Base-by-base conservation (phyloP, 164 flowering plant species). In the Saururus chinensis region DNA sequence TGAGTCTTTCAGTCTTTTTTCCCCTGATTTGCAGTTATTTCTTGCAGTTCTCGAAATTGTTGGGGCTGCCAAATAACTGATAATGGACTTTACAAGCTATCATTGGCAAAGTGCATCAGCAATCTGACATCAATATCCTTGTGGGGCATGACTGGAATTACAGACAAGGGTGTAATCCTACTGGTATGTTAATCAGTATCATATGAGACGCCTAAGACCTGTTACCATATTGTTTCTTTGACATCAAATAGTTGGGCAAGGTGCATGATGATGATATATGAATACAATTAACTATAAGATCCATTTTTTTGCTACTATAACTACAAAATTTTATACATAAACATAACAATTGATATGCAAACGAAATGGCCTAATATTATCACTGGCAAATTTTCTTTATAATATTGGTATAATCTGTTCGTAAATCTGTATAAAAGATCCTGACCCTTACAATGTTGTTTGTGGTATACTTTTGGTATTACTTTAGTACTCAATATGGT, bases 1-100 rank as follows among this genome's bases (percentile, higher is more conserved):
- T 22, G 21, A 52, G 45, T 56, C 40, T 21, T 23, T 51, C 40
- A 20, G 19, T 26, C 20, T 21, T 11, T 20, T 45, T 55, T 42
- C 23, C 24, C 21, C 19, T 19, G 40, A 8, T 30, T 65, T 63
- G 37, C 21, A 14, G 53, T 70, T 22, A 52, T 68, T 26, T 7
- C 57, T 59, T 70, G 59, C 83, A 95, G 99, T 65, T 89, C 99
- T 60, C 83, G 86, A 70, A 84, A 92, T 63, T 66, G 96, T 23
- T 95, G 99, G 97, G 93, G 95, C 65, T 89, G 93, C 77, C 96
- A 87, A 65, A 82, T 91, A 67, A 85, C 96, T n/a, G 99, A 95
- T 70, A 62, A 72, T 61, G 97, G 97, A 53, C 77, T 95, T 60
- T 67, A 66, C 73, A 74, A 79, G 67, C 74, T 91, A 62, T 87